A percentile compares a stretch with the other conserved stretches of the same genome.
These are phyloP conservation scores for Botrytis fragariae DNA, from an alignment of 2,329 filamentous ascomycete genomes.

Conservation along the genomic window DNA sequence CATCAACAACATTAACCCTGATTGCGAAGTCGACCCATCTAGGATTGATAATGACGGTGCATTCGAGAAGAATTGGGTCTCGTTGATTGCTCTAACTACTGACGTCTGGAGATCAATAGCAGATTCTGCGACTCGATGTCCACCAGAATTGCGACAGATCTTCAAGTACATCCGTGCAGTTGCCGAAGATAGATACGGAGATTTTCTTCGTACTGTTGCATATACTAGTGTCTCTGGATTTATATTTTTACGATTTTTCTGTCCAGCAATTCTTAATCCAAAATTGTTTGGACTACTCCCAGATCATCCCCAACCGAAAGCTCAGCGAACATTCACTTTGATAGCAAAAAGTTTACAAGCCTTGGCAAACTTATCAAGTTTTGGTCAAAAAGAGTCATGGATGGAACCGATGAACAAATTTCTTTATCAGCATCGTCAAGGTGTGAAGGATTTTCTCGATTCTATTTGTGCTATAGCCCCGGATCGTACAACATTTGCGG, in stretches of 20 bases:
- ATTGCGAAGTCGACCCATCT: constrained; percentile 94
- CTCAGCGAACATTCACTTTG: constrained; percentile 84
- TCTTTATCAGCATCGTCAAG: constrained; percentile 68
- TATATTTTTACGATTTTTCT: constrained; percentile 91
- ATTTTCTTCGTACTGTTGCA: constrained; percentile 82
- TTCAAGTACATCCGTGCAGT: constrained; percentile 90
- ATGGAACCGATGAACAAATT: constrained; percentile 99
- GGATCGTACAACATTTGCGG: constrained; percentile 60
- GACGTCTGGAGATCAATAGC: constrained; percentile 84
- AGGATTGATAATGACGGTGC: constrained; percentile 67
- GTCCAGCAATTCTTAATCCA: constrained; percentile 91
- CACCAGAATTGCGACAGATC: constrained; percentile 77
- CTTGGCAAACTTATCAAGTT: constrained; percentile 84
- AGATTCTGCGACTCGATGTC: constrained; percentile 70
- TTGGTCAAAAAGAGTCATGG: constrained; percentile 95
- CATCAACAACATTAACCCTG: constrained; percentile 85
- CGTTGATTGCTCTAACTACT: constrained; percentile 72
- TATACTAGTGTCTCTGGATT: constrained; percentile 97
- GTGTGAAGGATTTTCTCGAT: constrained; percentile 86
- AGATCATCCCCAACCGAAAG: constrained; percentile 79
- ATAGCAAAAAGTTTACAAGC: constrained; percentile 92
- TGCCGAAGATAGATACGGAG: constrained; percentile 90
- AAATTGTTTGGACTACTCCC: constrained; percentile 83
- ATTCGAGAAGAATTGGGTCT: constrained; percentile 77
- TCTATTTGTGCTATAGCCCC: constrained; percentile 78